A percentile compares a stretch with the other conserved stretches of the same genome.
These are phyloP conservation scores for Begonia masoniana DNA, from an alignment of 306 rosid species.

Conservation along the genomic window DNA sequence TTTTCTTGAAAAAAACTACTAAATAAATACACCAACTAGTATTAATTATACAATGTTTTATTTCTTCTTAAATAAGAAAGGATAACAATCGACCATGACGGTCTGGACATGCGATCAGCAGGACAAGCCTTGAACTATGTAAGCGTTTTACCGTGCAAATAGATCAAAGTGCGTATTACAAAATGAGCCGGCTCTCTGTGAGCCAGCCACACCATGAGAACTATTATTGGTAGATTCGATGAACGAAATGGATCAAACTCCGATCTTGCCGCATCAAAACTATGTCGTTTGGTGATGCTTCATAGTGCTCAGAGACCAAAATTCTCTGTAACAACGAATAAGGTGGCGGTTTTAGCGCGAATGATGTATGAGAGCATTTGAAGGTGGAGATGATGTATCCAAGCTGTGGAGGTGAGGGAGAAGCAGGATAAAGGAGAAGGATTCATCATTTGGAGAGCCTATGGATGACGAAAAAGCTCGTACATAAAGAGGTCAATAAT, in stretches of 20 bases:
- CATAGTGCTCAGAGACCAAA: conserved; percentile 7
- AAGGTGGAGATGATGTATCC: conserved; percentile 23
- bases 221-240: neutral
- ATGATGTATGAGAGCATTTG: conserved; percentile 40
- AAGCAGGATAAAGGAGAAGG: no score
- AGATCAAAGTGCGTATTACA: no score
- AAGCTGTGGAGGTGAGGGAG: conserved; percentile 22
- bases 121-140: no score
- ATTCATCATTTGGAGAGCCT: no score
- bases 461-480: no score
- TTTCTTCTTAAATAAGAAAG: neutral
- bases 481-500: neutral
- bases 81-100: no score
- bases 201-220: neutral
- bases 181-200: no score
- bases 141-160: no score
- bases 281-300: conserved; percentile 2
- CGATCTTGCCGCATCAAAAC: conserved; percentile 12
- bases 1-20: no score
- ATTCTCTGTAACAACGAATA: conserved; percentile 2
- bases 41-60: neutral
- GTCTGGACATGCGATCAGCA: no score
- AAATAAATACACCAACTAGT: neutral
- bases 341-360: conserved; percentile 38
- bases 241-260: conserved; percentile 24